A percentile compares a stretch with the other conserved stretches of the same genome.
Evolutionary conservation across 768 basidiomycete species (phyloP).

Genomic region (Mycena venus): DNA sequence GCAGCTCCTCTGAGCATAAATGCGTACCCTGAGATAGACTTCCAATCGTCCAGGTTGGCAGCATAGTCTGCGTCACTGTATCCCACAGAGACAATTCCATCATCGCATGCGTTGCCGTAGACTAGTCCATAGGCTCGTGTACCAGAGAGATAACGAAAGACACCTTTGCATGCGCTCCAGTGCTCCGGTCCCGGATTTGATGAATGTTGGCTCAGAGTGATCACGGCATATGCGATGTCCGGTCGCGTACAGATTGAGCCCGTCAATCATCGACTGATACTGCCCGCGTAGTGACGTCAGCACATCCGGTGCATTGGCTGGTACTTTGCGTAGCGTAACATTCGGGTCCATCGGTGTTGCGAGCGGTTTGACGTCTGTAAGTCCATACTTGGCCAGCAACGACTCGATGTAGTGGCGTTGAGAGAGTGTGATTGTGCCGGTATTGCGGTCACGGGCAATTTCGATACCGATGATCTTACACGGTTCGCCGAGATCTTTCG

Average conservation of each 20-base stretch:
- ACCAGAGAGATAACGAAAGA: constrained; percentile 48
- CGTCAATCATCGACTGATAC: constrained; percentile 17
- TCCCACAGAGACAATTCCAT: neutral
- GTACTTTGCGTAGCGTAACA: neutral
- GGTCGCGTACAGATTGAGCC: constrained; percentile 27
- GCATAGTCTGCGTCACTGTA: constrained; percentile 22
- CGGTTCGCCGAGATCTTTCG: constrained; percentile 39
- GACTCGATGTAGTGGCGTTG: too few species aligned
- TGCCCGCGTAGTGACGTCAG: neutral
- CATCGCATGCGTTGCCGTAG: neutral
- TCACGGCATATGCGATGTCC: too few species aligned
- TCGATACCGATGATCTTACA: constrained; percentile 42
- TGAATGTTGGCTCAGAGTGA: constrained; percentile 35
- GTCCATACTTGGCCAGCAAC: too few species aligned
- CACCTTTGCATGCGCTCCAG: constrained; percentile 47
- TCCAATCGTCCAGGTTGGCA: constrained; percentile 3
- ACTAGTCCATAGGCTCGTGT: constrained; percentile 27
- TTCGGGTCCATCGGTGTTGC: constrained; percentile 11
- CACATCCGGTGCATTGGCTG: neutral
- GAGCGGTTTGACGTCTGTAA: neutral
- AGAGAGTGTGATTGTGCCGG: constrained; percentile 13
- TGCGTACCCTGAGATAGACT: constrained; percentile 16
- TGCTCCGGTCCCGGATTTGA: constrained; percentile 40
- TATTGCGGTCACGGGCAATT: too few species aligned
- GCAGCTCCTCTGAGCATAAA: constrained; percentile 25